phyloP scores from a whole-genome alignment of 495 filamentous ascomycete species.

The Aspergillus conjunctus region DNA sequence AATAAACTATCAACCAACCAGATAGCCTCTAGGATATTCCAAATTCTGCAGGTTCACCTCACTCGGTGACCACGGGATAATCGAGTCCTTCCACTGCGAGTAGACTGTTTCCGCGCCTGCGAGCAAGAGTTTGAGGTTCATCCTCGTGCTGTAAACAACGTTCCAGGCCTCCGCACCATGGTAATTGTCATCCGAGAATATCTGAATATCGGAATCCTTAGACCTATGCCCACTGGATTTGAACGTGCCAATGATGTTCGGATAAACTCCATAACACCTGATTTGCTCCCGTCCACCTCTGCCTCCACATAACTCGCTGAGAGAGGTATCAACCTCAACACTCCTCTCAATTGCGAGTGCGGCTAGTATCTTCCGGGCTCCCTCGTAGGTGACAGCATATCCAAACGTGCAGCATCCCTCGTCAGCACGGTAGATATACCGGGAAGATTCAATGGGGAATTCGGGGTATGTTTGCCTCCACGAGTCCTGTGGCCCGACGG shows the following conservation, averaged over 20 bases:
- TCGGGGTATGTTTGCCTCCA: conserved; percentile 27
- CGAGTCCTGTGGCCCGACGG: conserved; percentile 23
- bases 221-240: conserved; percentile 24
- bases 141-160: conserved; percentile 33
- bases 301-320: conserved; percentile 34
- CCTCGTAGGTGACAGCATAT: conserved; percentile 57
- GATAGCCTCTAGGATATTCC: conserved; percentile 29
- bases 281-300: conserved; percentile 24
- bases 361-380: conserved; percentile 55
- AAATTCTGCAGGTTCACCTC: conserved; percentile 28
- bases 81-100: conserved; percentile 28
- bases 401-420: conserved; percentile 34
- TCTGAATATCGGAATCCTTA: conserved; percentile 32
- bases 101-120: conserved; percentile 27
- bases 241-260: conserved; percentile 33
- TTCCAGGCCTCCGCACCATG: conserved; percentile 28
- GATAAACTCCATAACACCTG: conserved; percentile 34
- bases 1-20: conserved; percentile 19
- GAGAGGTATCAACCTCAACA: conserved; percentile 29
- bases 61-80: conserved; percentile 26
- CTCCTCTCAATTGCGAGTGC: conserved; percentile 34
- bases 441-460: conserved; percentile 33
- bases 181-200: conserved; percentile 13
- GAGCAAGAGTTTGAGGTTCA: conserved; percentile 33
- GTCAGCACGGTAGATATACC: conserved; percentile 33